phyloP scores from a whole-genome alignment of 495 filamentous ascomycete species.

The Aspergillus conjunctus region DNA sequence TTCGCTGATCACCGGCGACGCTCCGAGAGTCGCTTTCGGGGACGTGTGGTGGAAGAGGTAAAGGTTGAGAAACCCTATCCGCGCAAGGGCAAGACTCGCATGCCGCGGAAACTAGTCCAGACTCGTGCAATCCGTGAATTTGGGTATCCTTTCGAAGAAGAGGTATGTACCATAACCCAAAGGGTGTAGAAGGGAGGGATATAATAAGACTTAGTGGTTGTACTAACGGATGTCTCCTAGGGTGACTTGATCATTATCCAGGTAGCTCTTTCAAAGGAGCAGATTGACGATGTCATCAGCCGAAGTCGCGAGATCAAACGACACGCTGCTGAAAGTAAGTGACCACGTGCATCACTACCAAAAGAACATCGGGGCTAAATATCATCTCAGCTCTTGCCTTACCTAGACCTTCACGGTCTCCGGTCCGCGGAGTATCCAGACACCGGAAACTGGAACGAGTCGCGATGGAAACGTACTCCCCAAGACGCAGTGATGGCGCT shows the following conservation, averaged over 20 bases:
- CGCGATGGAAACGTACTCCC: constrained; percentile 31
- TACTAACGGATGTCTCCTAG: constrained; percentile 41
- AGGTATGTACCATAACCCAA: constrained; percentile 51
- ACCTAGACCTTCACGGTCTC: constrained; percentile 30
- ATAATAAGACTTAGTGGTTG: not conserved
- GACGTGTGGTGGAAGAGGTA: constrained; percentile 40
- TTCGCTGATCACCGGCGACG: constrained; percentile 43
- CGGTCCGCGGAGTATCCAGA: constrained; percentile 28
- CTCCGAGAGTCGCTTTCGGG: constrained; percentile 44
- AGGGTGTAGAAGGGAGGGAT: not conserved
- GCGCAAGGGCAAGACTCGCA: constrained; percentile 84
- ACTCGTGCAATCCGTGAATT: constrained; percentile 77
- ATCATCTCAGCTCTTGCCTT: constrained; percentile 32
- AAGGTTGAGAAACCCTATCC: constrained; percentile 60
- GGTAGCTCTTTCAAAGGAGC: constrained; percentile 79
- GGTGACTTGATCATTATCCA: constrained; percentile 76
- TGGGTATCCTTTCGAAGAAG: constrained; percentile 84
- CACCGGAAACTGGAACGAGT: constrained; percentile 37
- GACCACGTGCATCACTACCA: constrained; percentile 13
- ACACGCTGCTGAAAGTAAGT: constrained; percentile 37
- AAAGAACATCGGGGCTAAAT: constrained; percentile 11
- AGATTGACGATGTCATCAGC: constrained; percentile 85
- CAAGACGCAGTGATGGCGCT: constrained; percentile 31
- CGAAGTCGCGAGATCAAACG: constrained; percentile 68
- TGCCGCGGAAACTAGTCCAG: constrained; percentile 75